phyloP scores from a whole-genome alignment of 805 yeast species.

The Suhomyces pyralidae region DNA sequence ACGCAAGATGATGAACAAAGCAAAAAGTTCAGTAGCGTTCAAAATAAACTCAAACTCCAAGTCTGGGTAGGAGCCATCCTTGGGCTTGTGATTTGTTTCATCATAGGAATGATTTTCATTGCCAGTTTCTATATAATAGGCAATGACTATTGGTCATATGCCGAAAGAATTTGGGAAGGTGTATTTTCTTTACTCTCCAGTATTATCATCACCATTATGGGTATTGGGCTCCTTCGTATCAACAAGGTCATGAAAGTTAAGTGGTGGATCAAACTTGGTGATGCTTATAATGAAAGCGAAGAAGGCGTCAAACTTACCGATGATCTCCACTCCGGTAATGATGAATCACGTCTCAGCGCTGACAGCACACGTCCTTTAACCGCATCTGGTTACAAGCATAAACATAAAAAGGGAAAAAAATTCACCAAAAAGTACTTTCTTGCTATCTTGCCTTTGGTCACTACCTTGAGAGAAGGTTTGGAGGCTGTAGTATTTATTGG shows the following conservation, averaged over 20 bases:
- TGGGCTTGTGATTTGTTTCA: constrained; percentile 66
- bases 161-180: constrained; percentile 91
- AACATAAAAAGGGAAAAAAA: constrained; percentile 3
- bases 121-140: constrained; percentile 72
- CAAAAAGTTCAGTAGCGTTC: constrained; percentile 1
- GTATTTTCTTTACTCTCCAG: constrained; percentile 74
- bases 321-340: background rate
- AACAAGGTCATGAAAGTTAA: constrained; percentile 74
- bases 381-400: background rate
- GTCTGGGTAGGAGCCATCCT: constrained; percentile 78
- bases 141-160: constrained; percentile 78
- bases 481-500: constrained; percentile 45
- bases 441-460: constrained; percentile 25
- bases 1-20: background rate
- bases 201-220: constrained; percentile 80
- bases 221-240: constrained; percentile 73
- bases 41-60: constrained; percentile 50
- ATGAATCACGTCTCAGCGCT: constrained; percentile 8
- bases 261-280: constrained; percentile 56
- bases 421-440: constrained; percentile 20
- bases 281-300: constrained; percentile 30
- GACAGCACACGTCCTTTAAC: constrained; percentile 13
- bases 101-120: constrained; percentile 72
- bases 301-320: constrained; percentile 1
- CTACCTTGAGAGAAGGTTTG: constrained; percentile 27